A percentile compares a stretch with the other conserved stretches of the same genome.
Evolutionary conservation across 768 basidiomycete genomes (phyloP).

Genomic region (Mycena chlorophos): DNA sequence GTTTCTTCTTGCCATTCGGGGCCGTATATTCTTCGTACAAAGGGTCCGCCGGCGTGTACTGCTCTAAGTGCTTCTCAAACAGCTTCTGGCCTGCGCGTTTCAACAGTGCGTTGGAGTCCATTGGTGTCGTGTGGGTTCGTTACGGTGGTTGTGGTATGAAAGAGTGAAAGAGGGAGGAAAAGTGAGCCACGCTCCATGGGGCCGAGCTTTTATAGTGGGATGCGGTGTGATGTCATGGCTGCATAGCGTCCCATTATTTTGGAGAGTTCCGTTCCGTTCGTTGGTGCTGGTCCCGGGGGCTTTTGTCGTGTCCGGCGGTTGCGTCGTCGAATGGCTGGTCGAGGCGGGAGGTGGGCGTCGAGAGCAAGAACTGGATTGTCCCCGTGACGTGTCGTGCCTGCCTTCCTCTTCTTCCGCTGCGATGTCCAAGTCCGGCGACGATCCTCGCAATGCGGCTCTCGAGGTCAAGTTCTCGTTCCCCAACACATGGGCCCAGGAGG

Average conservation of each 20-base stretch:
- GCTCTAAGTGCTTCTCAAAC: constrained; percentile 62
- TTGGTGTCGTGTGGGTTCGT: too few relatives aligned
- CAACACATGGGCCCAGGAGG: constrained; percentile 62
- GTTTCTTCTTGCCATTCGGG: constrained; percentile 53
- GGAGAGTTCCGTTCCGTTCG: too few relatives aligned
- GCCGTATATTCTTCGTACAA: constrained; percentile 67
- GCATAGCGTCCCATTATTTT: too few relatives aligned
- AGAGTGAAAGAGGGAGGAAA: background rate
- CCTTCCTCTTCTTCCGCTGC: too few relatives aligned
- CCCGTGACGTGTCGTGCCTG: too few relatives aligned
- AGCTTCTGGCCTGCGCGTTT: constrained; percentile 56
- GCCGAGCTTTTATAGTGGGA: constrained; percentile 5
- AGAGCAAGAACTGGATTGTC: too few relatives aligned
- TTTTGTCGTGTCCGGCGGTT: too few relatives aligned
- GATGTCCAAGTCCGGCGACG: constrained; percentile 24
- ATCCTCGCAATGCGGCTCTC: constrained; percentile 66
- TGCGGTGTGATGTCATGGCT: background rate
- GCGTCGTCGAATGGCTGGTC: too few relatives aligned
- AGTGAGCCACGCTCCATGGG: background rate
- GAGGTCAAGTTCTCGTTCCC: constrained; percentile 63
- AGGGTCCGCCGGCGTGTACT: constrained; percentile 73
- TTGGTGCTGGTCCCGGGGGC: too few relatives aligned
- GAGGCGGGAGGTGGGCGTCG: too few relatives aligned
- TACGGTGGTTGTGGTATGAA: constrained; percentile 10
- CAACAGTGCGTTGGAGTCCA: constrained; percentile 27